These are phyloP conservation scores for Narthecium ossifragum DNA, from an alignment of 106 monocot species.

Conservation along the genomic window DNA sequence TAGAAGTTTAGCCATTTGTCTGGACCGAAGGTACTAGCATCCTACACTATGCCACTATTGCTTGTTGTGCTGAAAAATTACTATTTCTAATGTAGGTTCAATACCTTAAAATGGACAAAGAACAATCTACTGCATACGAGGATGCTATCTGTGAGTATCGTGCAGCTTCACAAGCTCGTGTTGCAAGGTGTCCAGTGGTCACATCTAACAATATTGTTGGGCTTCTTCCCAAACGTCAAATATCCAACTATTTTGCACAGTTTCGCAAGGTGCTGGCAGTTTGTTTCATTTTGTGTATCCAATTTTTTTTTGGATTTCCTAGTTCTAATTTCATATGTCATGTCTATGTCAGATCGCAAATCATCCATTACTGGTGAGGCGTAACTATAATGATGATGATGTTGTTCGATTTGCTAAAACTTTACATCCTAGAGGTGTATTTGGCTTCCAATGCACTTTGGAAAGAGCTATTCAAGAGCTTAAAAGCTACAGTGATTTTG, in stretches of 20 bases:
- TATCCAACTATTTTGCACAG: constrained; percentile 94
- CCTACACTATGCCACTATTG: too few relatives aligned
- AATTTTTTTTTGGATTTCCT: neutral
- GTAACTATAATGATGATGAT: constrained; percentile 73
- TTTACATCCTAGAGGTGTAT: constrained; percentile 80
- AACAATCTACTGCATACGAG: constrained; percentile 59
- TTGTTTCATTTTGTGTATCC: neutral
- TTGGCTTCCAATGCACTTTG: constrained; percentile 87
- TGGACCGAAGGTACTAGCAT: too few relatives aligned
- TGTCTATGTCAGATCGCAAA: constrained; percentile 76
- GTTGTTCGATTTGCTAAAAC: constrained; percentile 50
- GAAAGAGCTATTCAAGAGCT: constrained; percentile 85
- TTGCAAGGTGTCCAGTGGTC: constrained; percentile 20
- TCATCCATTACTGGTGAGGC: constrained; percentile 88
- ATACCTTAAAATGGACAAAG: constrained; percentile 72
- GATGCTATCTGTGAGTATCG: constrained; percentile 77
- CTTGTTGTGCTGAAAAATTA: neutral
- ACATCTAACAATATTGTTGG: constrained; percentile 31
- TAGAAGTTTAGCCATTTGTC: neutral
- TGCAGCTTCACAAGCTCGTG: constrained; percentile 62
- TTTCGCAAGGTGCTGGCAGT: constrained; percentile 70
- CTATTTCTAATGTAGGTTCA: constrained; percentile 46
- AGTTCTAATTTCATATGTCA: constrained; percentile 7
- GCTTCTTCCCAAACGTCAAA: constrained; percentile 76
- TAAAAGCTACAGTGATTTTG: constrained; percentile 76